These are phyloP conservation scores for Trametes gibbosa DNA, from an alignment of 768 basidiomycete species.

Conservation along the genomic window DNA sequence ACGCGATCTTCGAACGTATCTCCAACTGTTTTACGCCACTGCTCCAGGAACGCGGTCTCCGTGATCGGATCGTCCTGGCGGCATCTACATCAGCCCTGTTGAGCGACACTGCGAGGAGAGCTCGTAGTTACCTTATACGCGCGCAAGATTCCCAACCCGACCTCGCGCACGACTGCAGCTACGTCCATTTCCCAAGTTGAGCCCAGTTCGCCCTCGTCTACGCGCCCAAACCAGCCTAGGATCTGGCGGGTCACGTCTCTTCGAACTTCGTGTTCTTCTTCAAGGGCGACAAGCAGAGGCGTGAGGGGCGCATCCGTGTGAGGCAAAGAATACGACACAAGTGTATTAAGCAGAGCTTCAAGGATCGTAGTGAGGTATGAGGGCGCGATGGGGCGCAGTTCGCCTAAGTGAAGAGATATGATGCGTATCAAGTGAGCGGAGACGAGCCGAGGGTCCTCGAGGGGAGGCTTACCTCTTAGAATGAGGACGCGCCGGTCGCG, in stretches of 20 bases:
- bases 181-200: constrained; percentile 65
- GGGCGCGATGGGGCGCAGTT: constrained; percentile 70
- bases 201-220: constrained; percentile 29
- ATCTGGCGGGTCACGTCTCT: constrained; percentile 61
- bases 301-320: constrained; percentile 54
- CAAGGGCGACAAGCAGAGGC: constrained; percentile 56
- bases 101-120: not conserved
- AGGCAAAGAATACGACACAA: constrained; percentile 61
- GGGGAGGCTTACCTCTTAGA: constrained; percentile 52
- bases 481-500: constrained; percentile 68
- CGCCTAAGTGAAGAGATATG: constrained; percentile 39
- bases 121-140: constrained; percentile 46
- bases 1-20: constrained; percentile 69
- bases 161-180: constrained; percentile 59
- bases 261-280: constrained; percentile 71
- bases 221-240: constrained; percentile 79
- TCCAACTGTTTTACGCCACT: constrained; percentile 76
- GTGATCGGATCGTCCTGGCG: constrained; percentile 57
- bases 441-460: too few relatives aligned
- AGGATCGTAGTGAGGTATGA: constrained; percentile 68
- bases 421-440: not conserved
- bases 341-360: constrained; percentile 68
- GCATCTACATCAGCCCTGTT: not conserved
- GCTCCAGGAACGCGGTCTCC: constrained; percentile 51
- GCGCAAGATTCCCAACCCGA: constrained; percentile 75